Conservation (phyloP, 2,329 filamentous ascomycete genomes). For the Furcasterigmium furcatum region DNA sequence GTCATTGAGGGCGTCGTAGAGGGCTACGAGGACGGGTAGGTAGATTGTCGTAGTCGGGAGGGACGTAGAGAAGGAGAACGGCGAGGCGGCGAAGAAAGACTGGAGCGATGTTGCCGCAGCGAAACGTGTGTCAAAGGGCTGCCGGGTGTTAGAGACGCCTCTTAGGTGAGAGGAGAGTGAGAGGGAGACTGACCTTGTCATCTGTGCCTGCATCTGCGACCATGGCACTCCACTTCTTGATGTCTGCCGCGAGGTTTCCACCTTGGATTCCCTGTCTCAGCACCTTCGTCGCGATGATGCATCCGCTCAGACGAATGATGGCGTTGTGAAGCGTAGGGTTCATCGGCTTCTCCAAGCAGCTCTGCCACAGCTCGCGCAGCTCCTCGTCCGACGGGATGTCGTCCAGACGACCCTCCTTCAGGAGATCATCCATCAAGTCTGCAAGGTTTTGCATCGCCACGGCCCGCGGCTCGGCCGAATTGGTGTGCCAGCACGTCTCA, state of each 20-base stretch:
- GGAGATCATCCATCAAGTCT: conserved; percentile 35
- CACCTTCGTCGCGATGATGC: conserved; percentile 33
- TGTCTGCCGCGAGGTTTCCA: conserved; percentile 12
- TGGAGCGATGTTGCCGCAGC: conserved; percentile 54
- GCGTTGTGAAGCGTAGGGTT: conserved; percentile 49
- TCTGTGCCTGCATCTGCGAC: conserved; percentile 44
- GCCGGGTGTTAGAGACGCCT: conserved; percentile 5
- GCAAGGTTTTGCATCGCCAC: conserved; percentile 45
- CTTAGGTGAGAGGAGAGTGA: conserved; percentile 1
- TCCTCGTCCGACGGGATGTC: conserved; percentile 26
- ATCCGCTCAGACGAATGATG: conserved; percentile 43
- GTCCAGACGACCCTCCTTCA: conserved; percentile 20
- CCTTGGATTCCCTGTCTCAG: conserved; percentile 11
- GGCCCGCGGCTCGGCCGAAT: conserved; percentile 41
- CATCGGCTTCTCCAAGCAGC: conserved; percentile 30
- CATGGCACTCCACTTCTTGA: conserved; percentile 44
- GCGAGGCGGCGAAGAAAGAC: conserved; percentile 39
- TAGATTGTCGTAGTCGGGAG: conserved; percentile 25
- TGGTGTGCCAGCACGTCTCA: conserved; percentile 31
- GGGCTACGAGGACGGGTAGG: conserved; percentile 56
- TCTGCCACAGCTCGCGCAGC: conserved; percentile 37
- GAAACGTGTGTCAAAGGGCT: conserved; percentile 64
- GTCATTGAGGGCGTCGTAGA: conserved; percentile 79
- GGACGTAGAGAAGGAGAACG: conserved; percentile 17
- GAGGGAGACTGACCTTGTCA: conserved; percentile 38